Conservation (phyloP, 2,329 filamentous ascomycete genomes). For the Kalaharituber pfeilii region DNA sequence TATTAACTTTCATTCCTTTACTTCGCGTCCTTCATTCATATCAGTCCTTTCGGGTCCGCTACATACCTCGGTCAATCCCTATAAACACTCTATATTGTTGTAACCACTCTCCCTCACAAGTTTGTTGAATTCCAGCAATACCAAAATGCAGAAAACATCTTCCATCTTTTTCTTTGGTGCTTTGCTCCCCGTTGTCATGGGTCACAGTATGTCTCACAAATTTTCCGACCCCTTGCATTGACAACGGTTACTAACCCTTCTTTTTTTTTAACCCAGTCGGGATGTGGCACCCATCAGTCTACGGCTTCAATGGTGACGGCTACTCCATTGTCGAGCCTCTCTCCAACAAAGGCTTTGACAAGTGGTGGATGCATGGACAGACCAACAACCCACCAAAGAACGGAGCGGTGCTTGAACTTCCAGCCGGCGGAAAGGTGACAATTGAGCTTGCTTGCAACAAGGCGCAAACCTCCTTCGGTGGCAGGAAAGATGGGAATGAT, state of each 20-base stretch:
- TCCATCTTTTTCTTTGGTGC: neutral
- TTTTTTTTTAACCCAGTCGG: neutral
- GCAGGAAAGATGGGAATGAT: constrained; percentile 24
- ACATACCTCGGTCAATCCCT: too few relatives aligned
- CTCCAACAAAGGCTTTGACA: constrained; percentile 1
- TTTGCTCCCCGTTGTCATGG: neutral
- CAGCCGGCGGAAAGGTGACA: constrained; percentile 34
- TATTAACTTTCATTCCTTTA: too few relatives aligned
- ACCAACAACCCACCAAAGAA: neutral
- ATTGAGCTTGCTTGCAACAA: constrained; percentile 37
- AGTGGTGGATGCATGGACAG: constrained; percentile 17
- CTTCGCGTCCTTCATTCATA: too few relatives aligned
- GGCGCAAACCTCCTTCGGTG: constrained; percentile 32
- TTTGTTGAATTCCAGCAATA: too few relatives aligned
- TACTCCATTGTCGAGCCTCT: constrained; percentile 13
- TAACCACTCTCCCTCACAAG: too few relatives aligned
- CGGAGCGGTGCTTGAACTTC: constrained; percentile 31
- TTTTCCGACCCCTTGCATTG: neutral
- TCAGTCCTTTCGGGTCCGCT: too few relatives aligned
- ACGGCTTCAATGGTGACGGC: constrained; percentile 14
- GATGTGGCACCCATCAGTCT: constrained; percentile 11
- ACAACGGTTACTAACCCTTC: neutral
- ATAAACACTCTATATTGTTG: too few relatives aligned
- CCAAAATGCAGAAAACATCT: neutral
- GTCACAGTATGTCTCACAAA: neutral